Base-by-base conservation (phyloP, 345 rosid species). In the Geranium rotundifolium region DNA sequence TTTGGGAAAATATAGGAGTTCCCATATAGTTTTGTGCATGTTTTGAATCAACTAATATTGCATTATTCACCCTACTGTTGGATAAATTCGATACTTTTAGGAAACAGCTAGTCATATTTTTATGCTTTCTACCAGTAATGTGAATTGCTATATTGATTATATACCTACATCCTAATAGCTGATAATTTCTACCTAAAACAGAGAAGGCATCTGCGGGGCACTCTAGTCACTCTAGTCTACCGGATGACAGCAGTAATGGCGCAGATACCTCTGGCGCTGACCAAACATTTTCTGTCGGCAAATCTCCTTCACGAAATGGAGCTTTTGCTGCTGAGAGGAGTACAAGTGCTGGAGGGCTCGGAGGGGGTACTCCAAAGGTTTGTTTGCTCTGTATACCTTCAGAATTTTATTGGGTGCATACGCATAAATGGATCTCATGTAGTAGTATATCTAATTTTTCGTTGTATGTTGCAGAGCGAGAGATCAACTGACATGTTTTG, bases 321-420 rank as follows among this genome's bases (percentile, higher is more conserved):
- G 61, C 29, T 64, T 70, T 82, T 65, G 72, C 72, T 69, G 54
- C 78, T 39, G 84, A 69, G 63, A 75, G 67, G 69, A 68, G 65
- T 60, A 73, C 66, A 68, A 84, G 77, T 46, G 82, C 80, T 74
- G 74, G 80, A 23, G 96, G 91, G 68, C 90, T 88, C 78, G 99
- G 97, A 57, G 96, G 88, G 75, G 97, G 96, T 72, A 76, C 86
- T 57, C 99, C 97, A 9, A 90, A 95, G 99, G 99, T 95, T 66
- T 60, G 83, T 70, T 31, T 29, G 23, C 16, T 56, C 13, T 62
- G 15, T 34, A 52, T 46, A 19, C 20, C 29, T 20, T 5, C 41
- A 34, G 10, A 34, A 34, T 4, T 4, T 34, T 34, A 34, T 59
- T 67, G 4, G 16, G 56, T 62, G 20, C 56, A 58, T 31, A 20